A percentile compares a stretch with the other conserved stretches of the same genome.
These are phyloP conservation scores for Trichosporon coremiiforme DNA, from an alignment of 1,284 basidiomycete species.

Conservation along the genomic window DNA sequence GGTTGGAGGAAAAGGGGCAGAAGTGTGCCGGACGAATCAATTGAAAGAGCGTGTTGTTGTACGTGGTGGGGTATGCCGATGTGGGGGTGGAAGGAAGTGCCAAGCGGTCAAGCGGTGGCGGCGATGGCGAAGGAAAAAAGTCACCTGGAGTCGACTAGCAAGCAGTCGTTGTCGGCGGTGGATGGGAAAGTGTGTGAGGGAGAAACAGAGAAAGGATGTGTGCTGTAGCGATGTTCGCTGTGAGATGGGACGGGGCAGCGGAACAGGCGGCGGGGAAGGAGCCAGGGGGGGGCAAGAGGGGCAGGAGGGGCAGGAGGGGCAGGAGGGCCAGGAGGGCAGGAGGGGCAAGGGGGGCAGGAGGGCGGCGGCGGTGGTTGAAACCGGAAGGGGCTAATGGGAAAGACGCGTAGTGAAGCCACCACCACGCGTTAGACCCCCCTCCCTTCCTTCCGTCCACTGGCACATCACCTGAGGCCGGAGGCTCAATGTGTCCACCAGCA, in stretches of 20 bases:
- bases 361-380: background rate
- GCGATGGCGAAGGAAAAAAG: background rate
- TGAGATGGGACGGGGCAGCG: background rate
- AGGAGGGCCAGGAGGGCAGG: too few relatives aligned
- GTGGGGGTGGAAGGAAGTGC: background rate
- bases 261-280: background rate
- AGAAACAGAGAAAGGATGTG: too few relatives aligned
- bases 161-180: too few relatives aligned
- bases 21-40: background rate
- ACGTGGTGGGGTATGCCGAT: background rate
- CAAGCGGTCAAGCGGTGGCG: background rate
- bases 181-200: too few relatives aligned
- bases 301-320: too few relatives aligned
- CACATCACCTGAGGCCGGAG: background rate
- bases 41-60: background rate
- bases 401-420: constrained; percentile 2
- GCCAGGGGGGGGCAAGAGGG: too few relatives aligned
- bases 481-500: too few relatives aligned
- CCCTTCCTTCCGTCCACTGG: background rate
- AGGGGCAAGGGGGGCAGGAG: too few relatives aligned
- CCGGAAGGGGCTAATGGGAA: background rate
- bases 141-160: background rate
- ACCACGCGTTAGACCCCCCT: background rate
- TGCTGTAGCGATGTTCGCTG: too few relatives aligned
- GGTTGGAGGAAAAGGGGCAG: background rate